These are phyloP conservation scores for Fraxinus albicans DNA, from an alignment of 305 asterid species.

Conservation along the genomic window DNA sequence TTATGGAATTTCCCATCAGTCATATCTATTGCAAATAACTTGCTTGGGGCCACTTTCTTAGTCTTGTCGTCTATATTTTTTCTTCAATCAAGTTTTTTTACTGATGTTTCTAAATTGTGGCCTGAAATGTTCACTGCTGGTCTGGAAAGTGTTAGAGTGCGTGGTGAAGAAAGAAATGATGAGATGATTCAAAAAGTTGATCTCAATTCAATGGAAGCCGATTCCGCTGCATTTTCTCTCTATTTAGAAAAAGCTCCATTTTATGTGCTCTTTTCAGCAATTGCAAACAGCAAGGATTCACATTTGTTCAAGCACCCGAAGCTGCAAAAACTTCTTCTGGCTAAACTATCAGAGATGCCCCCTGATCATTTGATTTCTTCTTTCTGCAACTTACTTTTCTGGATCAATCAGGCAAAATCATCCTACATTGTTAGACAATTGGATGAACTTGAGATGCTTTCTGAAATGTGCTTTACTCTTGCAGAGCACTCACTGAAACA, in stretches of 20 bases:
- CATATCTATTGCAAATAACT: conserved; percentile 56
- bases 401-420: conserved; percentile 56
- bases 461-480: conserved; percentile 54
- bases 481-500: conserved; percentile 58
- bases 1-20: conserved; percentile 57
- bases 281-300: conserved; percentile 46
- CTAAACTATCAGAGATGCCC: conserved; percentile 56
- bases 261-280: conserved; percentile 62
- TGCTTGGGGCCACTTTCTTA: conserved; percentile 64
- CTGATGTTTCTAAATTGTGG: conserved; percentile 53
- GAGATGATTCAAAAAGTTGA: conserved; percentile 25
- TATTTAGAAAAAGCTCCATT: conserved; percentile 64
- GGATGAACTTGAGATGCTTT: conserved; percentile 54
- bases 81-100: conserved; percentile 58
- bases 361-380: conserved; percentile 66
- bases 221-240: conserved; percentile 60
- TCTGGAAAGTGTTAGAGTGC: conserved; percentile 38
- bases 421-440: conserved; percentile 36
- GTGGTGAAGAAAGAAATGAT: conserved; percentile 37
- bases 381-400: conserved; percentile 66
- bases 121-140: conserved; percentile 64
- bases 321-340: conserved; percentile 60
- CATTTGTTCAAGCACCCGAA: conserved; percentile 41
- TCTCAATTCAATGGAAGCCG: conserved; percentile 42
- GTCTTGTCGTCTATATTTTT: conserved; percentile 55